Evolutionary conservation across 176 grass and related monocot species (phyloP).

Genomic region (Puccinellia tenuiflora): DNA sequence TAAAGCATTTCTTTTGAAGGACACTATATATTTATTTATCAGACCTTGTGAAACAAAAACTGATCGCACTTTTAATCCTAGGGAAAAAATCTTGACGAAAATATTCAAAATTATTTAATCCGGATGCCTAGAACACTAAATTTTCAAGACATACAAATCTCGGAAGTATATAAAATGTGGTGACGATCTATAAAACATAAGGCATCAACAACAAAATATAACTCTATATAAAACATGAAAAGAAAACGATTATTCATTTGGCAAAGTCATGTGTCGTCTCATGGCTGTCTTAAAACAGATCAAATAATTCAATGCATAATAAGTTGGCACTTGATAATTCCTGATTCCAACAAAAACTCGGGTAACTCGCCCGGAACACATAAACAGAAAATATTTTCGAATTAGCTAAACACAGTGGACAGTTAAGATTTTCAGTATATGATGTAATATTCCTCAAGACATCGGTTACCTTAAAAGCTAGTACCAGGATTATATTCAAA

Average conservation of each 20-base stretch:
- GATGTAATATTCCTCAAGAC: neutral
- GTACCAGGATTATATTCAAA: neutral
- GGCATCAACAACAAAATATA: neutral
- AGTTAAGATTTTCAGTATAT: neutral
- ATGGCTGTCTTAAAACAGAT: neutral
- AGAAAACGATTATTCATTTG: too few species aligned
- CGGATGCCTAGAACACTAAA: neutral
- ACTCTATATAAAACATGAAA: neutral
- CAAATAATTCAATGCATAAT: neutral
- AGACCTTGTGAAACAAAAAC: neutral
- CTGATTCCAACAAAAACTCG: neutral
- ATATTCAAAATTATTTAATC: neutral
- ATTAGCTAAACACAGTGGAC: neutral
- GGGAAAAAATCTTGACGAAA: neutral
- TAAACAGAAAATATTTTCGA: neutral
- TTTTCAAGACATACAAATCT: neutral
- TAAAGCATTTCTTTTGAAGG: conserved; percentile 1
- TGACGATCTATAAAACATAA: neutral
- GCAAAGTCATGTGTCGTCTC: neutral
- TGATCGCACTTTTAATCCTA: neutral
- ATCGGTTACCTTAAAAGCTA: neutral
- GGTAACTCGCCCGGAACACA: neutral
- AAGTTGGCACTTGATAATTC: neutral
- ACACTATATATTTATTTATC: neutral
- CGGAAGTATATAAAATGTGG: neutral